Evolutionary conservation across 208 protist genomes (phyloP), one percentile per base, ranked within the genome.

Genomic region (Crithidia sp.): DNA sequence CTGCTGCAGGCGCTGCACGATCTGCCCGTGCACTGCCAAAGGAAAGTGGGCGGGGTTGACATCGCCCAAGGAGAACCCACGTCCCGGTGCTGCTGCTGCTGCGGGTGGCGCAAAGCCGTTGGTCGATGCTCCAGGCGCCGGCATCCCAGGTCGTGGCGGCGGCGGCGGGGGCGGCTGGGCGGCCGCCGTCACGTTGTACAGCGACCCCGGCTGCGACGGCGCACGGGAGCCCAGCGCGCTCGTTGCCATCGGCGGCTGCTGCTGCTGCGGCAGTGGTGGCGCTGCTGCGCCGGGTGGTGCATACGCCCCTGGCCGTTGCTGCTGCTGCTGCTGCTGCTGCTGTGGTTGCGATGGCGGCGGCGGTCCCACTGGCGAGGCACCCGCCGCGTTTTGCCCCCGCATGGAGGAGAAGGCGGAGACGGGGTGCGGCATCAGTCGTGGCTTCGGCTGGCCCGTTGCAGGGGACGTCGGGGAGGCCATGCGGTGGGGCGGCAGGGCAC

Each of bases 391-490:
- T 3, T 61, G 55, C 39, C 45, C 7, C 6, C 62, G 75, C 81
- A 71, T 84, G 28, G 87, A 90, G 43, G 89, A 88, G 73, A 89
- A 91, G 17, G 72, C 49, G 1, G 86, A 92, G 14, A 91, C 88
- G 7, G 87, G 85, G 63, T 94, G 79, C 13, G 84, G 89, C 87
- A 91, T 89, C 9, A 91, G 83, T 6, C 85, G 80, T 60, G 89
- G 79, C 59, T 81, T 76, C 8, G 81, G 76, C 41, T 77, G 77
- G 8, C 77, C 77, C n/a, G 67, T 39, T 7, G 62, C 49, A 0
- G 59, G 47, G 37, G 44, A 12, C 4, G 67, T 14, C 6, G 52
- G 55, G 2, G 67, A 58, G 66, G 52, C 61, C 17, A 69, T 50
- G 65, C 65, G 73, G n/a, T 64, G 67, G 16, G 59, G 8, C 36